These are phyloP conservation scores for Draba incana DNA, from an alignment of 345 rosid genomes.

Conservation along the genomic window DNA sequence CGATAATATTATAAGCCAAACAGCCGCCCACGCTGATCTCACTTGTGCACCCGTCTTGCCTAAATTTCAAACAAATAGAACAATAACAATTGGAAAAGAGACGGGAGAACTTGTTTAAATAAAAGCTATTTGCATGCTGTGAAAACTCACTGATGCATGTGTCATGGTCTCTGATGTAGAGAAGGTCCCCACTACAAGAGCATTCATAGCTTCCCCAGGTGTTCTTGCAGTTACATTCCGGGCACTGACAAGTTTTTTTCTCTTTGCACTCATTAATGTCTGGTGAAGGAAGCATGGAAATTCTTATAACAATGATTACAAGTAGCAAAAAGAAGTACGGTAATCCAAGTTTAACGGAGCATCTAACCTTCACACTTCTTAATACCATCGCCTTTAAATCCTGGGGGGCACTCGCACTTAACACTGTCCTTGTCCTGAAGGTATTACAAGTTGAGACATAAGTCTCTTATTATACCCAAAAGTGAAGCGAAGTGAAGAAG, in stretches of 20 bases:
- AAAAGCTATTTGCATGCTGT: slow-evolving; percentile 15
- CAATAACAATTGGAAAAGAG: background rate
- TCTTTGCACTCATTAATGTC: slow-evolving; percentile 96
- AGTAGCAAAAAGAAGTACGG: background rate
- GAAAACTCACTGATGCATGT: slow-evolving; percentile 85
- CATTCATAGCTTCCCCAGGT: slow-evolving; percentile 96
- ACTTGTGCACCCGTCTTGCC: slow-evolving; percentile 71
- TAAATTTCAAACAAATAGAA: slow-evolving; percentile 27
- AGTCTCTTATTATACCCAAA: background rate
- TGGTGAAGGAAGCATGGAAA: slow-evolving; percentile 34
- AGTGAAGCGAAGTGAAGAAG: background rate
- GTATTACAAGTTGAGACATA: slow-evolving; percentile 32
- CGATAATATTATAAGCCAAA: slow-evolving; percentile 79
- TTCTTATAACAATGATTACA: background rate
- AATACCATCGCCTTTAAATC: slow-evolving; percentile 88
- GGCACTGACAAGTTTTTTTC: slow-evolving; percentile 92
- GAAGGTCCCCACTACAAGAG: slow-evolving; percentile 83
- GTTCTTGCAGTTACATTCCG: slow-evolving; percentile 93
- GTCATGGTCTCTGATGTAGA: slow-evolving; percentile 90
- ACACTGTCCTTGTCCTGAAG: slow-evolving; percentile 68
- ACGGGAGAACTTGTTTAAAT: slow-evolving; percentile 24
- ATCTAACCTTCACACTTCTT: slow-evolving; percentile 79
- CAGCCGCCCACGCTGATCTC: slow-evolving; percentile 84
- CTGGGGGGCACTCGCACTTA: slow-evolving; percentile 88
- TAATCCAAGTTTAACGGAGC: background rate